These are phyloP conservation scores for Loxodes magnus DNA, from an alignment of 73 alveolate genomes.

Conservation along the genomic window DNA sequence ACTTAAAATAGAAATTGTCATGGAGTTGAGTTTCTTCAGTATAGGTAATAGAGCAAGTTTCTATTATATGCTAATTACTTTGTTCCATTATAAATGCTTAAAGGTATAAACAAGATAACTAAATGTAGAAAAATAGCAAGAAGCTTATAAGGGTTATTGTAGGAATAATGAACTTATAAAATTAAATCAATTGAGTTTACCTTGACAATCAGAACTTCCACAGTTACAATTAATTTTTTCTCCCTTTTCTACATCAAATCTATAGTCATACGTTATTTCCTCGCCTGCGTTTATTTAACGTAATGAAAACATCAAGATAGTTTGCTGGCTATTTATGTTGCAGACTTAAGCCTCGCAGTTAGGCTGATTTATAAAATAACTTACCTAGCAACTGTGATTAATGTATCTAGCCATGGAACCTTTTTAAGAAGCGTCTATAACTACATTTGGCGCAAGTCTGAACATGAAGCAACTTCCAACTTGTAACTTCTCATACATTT, in stretches of 20 bases:
- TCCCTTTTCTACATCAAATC: constrained; percentile 82
- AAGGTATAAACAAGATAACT: too few relatives aligned
- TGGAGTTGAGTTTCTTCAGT: too few relatives aligned
- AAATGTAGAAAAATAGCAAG: too few relatives aligned
- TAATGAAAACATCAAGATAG: constrained; percentile 70
- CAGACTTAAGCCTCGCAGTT: constrained; percentile 77
- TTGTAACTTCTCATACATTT: constrained; percentile 69
- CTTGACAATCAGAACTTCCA: constrained; percentile 80
- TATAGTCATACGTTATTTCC: constrained; percentile 82
- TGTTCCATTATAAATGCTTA: too few relatives aligned
- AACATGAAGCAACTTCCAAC: constrained; percentile 90
- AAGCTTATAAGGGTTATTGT: too few relatives aligned
- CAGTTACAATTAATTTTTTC: constrained; percentile 83
- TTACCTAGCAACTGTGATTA: constrained; percentile 88
- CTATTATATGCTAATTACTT: too few relatives aligned
- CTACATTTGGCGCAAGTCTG: constrained; percentile 74
- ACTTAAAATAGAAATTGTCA: too few relatives aligned
- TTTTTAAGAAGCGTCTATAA: constrained; percentile 83
- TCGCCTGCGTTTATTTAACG: constrained; percentile 74
- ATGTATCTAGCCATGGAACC: constrained; percentile 85
- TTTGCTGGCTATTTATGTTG: constrained; percentile 68
- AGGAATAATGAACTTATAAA: too few relatives aligned
- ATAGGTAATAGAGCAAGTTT: too few relatives aligned
- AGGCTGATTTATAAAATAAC: too few relatives aligned
- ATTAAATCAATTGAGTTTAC: constrained; percentile 62